These are phyloP conservation scores for Saccharomycopsis selenospora DNA, from an alignment of 805 yeast genomes.

Conservation along the genomic window DNA sequence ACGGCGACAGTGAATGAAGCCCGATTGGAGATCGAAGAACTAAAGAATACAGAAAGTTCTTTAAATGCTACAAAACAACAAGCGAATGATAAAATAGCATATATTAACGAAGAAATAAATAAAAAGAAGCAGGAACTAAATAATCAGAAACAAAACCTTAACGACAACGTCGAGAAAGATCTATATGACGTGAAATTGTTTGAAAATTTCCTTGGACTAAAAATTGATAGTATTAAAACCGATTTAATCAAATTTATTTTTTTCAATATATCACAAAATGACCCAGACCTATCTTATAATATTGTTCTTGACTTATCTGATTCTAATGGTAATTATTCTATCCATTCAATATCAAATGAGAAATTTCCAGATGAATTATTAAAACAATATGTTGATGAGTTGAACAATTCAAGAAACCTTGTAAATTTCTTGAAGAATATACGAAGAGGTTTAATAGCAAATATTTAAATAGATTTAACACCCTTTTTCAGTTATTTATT, in stretches of 20 bases:
- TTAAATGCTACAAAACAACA: slow-evolving; percentile 3
- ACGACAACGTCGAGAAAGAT: slow-evolving; percentile 13
- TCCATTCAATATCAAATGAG: slow-evolving; percentile 5
- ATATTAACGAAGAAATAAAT: slow-evolving; percentile 9
- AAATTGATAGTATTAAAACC: slow-evolving; percentile 15
- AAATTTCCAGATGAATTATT: slow-evolving; percentile 9
- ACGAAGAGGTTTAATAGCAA: slow-evolving; percentile 6
- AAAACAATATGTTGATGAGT: not conserved
- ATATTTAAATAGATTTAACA: not conserved
- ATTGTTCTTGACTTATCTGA: slow-evolving; percentile 18
- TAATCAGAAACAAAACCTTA: slow-evolving; percentile 9
- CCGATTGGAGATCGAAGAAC: slow-evolving; percentile 14
- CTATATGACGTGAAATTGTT: slow-evolving; percentile 14
- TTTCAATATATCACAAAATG: slow-evolving; percentile 13
- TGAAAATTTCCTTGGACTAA: slow-evolving; percentile 19
- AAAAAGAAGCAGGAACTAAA: slow-evolving; percentile 7
- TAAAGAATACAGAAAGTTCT: slow-evolving; percentile 9
- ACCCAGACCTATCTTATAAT: slow-evolving; percentile 4
- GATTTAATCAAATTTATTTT: slow-evolving; percentile 18
- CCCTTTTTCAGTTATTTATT: not conserved
- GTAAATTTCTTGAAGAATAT: slow-evolving; percentile 15
- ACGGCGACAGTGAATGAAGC: slow-evolving; percentile 10
- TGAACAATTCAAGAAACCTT: slow-evolving; percentile 14
- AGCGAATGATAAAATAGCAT: slow-evolving; percentile 4
- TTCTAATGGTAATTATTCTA: slow-evolving; percentile 9